Conservation (phyloP, 2,329 filamentous ascomycete species). For the Arthrobotrys sinensis region DNA sequence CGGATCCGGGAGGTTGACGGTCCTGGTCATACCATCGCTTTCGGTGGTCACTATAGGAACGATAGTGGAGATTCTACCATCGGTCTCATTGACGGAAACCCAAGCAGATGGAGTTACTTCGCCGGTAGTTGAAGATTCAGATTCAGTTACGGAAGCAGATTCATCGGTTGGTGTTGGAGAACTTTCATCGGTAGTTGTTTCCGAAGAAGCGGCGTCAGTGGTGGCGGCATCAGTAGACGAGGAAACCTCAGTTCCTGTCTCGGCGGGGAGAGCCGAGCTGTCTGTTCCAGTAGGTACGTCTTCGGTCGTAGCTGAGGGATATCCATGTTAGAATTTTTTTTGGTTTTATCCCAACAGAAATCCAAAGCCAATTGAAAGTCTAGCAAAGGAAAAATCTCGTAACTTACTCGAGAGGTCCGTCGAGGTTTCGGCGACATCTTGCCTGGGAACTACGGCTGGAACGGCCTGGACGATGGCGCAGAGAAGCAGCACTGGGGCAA, state of each 20-base stretch:
- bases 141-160: slow-evolving; percentile 32
- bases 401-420: slow-evolving; percentile 40
- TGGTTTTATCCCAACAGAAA: background rate
- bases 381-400: background rate
- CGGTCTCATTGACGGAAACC: slow-evolving; percentile 59
- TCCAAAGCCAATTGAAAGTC: slow-evolving; percentile 2
- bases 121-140: slow-evolving; percentile 33
- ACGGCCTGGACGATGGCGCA: slow-evolving; percentile 54
- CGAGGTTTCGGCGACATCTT: slow-evolving; percentile 39
- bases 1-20: slow-evolving; percentile 45
- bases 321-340: slow-evolving; percentile 33
- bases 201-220: slow-evolving; percentile 24
- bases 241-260: slow-evolving; percentile 26
- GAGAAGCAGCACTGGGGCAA: slow-evolving; percentile 57
- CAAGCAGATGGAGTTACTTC: slow-evolving; percentile 36
- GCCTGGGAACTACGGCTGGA: slow-evolving; percentile 41
- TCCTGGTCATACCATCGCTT: slow-evolving; percentile 47
- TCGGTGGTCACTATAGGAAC: slow-evolving; percentile 47
- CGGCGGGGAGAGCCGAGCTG: slow-evolving; percentile 34
- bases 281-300: slow-evolving; percentile 34
- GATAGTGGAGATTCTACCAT: slow-evolving; percentile 51
- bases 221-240: slow-evolving; percentile 16
- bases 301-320: slow-evolving; percentile 21
- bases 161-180: slow-evolving; percentile 26
- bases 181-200: slow-evolving; percentile 18